phyloP scores from a whole-genome alignment of 176 grass and related monocot genomes.

The Tuctoria greenei region DNA sequence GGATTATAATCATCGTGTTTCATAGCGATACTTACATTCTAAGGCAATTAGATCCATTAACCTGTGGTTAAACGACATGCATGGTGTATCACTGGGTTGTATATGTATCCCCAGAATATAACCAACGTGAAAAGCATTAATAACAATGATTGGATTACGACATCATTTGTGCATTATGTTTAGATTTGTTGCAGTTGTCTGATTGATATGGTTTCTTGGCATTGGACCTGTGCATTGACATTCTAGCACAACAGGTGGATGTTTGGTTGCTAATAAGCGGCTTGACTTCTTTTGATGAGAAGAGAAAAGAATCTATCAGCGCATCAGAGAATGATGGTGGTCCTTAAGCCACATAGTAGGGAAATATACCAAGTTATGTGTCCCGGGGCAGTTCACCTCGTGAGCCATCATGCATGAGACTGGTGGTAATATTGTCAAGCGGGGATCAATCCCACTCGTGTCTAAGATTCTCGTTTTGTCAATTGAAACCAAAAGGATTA shows the following conservation, averaged over 20 bases:
- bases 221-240: not conserved
- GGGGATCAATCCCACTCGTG: not conserved
- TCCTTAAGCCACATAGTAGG: not conserved
- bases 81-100: not conserved
- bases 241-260: not conserved
- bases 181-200: not conserved
- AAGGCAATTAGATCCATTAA: conserved; percentile 17
- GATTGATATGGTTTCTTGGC: not conserved
- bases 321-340: not conserved
- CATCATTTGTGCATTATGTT: not conserved
- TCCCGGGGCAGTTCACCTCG: not conserved
- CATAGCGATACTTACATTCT: not conserved
- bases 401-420: not conserved
- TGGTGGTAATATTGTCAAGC: not conserved
- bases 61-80: not conserved
- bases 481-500: not conserved
- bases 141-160: not conserved
- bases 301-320: not conserved
- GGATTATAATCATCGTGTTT: not conserved
- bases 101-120: conserved; percentile 23
- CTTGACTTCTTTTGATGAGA: not conserved
- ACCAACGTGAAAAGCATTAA: not conserved
- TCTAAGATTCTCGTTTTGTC: not conserved
- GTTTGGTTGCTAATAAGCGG: not conserved
- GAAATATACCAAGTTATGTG: not conserved